A percentile compares a stretch with the other conserved stretches of the same genome.
Conservation (phyloP, 208 protist genomes). For the Herpetomonas tarakana region DNA sequence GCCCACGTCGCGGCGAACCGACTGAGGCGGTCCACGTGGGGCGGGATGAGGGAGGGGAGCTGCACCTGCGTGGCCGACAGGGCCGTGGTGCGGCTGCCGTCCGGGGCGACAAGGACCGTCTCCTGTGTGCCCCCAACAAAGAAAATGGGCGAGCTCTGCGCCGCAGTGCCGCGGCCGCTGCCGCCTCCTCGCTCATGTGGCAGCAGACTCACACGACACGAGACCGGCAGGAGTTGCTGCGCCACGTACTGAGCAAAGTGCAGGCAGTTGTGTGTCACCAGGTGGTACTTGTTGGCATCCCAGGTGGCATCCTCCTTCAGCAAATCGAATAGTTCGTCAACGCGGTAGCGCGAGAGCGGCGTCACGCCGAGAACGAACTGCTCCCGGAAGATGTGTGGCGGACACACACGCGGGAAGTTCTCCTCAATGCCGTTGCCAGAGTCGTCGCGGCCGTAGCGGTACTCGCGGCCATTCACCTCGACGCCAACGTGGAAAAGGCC, state of each 20-base stretch:
- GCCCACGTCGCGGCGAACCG: conserved; percentile 21
- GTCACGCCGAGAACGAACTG: conserved; percentile 67
- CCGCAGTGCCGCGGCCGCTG: not conserved
- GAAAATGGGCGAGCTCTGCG: not conserved
- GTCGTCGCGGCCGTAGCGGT: conserved; percentile 47
- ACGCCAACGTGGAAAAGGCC: conserved; percentile 70
- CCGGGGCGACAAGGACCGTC: not conserved
- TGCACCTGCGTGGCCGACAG: not conserved
- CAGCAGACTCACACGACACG: too few relatives aligned
- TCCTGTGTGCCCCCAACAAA: conserved; percentile 2
- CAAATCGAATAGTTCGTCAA: conserved; percentile 23
- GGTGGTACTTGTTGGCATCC: conserved; percentile 49
- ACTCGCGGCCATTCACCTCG: conserved; percentile 69
- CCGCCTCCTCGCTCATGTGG: too few relatives aligned
- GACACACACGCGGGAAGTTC: conserved; percentile 35
- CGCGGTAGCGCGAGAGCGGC: conserved; percentile 22
- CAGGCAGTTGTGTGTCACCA: conserved; percentile 76
- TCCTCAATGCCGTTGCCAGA: conserved; percentile 40
- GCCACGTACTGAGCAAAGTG: conserved; percentile 53
- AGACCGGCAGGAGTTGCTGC: conserved; percentile 20
- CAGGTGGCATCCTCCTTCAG: conserved; percentile 28
- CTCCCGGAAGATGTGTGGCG: conserved; percentile 70
- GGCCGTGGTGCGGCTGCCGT: not conserved
- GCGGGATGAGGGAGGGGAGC: conserved; percentile 42
- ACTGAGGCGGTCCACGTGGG: conserved; percentile 40